Evolutionary conservation across 495 filamentous ascomycete species (phyloP).

Genomic region (Penicillium maclennaniae): DNA sequence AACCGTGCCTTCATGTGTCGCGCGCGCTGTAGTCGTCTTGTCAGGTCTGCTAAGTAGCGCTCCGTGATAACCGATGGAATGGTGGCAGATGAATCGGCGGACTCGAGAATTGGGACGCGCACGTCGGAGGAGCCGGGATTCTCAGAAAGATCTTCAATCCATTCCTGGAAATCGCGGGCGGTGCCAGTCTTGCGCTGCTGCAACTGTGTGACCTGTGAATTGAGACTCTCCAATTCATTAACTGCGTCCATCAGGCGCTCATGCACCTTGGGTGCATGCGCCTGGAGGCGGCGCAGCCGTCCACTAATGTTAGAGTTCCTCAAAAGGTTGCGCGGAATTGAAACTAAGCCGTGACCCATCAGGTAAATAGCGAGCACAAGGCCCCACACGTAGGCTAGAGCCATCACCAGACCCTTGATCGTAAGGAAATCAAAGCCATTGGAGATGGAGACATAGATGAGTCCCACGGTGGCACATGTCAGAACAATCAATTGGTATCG

Average conservation of each 20-base stretch:
- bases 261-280: constrained; percentile 73
- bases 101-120: constrained; percentile 44
- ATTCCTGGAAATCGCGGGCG: constrained; percentile 79
- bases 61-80: constrained; percentile 84
- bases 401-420: constrained; percentile 82
- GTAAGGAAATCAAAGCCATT: constrained; percentile 63
- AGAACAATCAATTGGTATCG: constrained; percentile 82
- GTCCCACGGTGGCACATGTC: constrained; percentile 61
- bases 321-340: constrained; percentile 78
- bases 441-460: constrained; percentile 78
- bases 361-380: constrained; percentile 87
- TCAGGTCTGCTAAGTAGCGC: constrained; percentile 86
- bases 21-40: constrained; percentile 72
- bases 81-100: constrained; percentile 30
- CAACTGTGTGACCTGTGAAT: constrained; percentile 72
- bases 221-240: constrained; percentile 73
- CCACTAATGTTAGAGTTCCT: constrained; percentile 69
- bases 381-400: constrained; percentile 90
- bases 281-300: constrained; percentile 68
- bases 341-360: constrained; percentile 94
- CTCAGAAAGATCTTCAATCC: constrained; percentile 90
- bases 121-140: constrained; percentile 64
- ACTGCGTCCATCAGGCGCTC: constrained; percentile 86
- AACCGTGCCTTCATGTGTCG: constrained; percentile 80
- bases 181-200: constrained; percentile 77